Evolutionary conservation across 306 rosid genomes (phyloP).

Genomic region (Begonia peltatifolia): DNA sequence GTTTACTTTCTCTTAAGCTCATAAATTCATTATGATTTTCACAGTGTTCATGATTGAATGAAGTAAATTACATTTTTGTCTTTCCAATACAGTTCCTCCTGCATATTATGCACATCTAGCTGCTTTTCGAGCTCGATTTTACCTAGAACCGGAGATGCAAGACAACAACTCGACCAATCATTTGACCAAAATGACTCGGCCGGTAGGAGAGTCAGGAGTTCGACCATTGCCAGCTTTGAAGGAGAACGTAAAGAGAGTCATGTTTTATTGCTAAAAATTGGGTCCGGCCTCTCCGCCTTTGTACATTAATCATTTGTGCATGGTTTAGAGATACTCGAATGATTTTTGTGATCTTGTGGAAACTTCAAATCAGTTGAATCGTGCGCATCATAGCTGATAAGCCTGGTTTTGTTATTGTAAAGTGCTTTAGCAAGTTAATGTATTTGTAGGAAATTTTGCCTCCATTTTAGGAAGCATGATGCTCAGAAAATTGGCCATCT

Average conservation of each 20-base stretch:
- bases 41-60: no score
- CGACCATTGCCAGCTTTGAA: slow-evolving; percentile 89
- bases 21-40: no score
- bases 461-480: background rate
- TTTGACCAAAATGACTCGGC: slow-evolving; percentile 29
- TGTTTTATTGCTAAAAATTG: slow-evolving; percentile 67
- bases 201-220: slow-evolving; percentile 48
- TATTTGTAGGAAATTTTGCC: no score
- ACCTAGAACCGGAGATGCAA: slow-evolving; percentile 77
- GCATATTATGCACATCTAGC: slow-evolving; percentile 94
- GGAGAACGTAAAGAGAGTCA: slow-evolving; percentile 94
- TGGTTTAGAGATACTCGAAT: no score
- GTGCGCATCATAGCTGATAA: no score
- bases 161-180: slow-evolving; percentile 52
- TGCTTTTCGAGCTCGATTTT: slow-evolving; percentile 89
- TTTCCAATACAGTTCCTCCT: slow-evolving; percentile 61
- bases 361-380: no score
- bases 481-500: no score
- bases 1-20: background rate
- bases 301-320: background rate
- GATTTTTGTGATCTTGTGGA: no score
- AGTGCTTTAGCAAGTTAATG: no score
- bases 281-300: no score
- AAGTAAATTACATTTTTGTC: background rate
- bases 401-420: no score